Evolutionary conservation across 495 filamentous ascomycete species (phyloP).

Genomic region (Ramalina peruviana): DNA sequence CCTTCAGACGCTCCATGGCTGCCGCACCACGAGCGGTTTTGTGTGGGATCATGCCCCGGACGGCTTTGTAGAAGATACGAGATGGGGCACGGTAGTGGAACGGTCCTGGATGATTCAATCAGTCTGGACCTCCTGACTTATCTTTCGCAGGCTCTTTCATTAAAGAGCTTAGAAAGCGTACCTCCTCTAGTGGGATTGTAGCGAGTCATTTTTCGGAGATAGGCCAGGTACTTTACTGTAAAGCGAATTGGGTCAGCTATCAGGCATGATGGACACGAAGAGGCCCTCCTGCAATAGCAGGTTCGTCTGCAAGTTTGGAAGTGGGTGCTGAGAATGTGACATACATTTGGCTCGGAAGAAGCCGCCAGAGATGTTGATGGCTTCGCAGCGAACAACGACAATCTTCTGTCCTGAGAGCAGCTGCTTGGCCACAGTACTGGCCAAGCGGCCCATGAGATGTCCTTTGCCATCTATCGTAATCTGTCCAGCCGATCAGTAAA

Average conservation of each 20-base stretch:
- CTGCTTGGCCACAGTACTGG: constrained; percentile 98
- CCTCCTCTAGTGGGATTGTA: constrained; percentile 97
- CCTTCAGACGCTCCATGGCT: constrained; percentile 94
- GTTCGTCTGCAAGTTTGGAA: neutral
- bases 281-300: neutral
- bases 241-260: constrained; percentile 23
- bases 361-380: constrained; percentile 98
- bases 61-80: constrained; percentile 99
- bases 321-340: constrained; percentile 27
- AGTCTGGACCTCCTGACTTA: constrained; percentile 14
- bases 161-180: constrained; percentile 27
- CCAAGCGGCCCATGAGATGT: constrained; percentile 97
- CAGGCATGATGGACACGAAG: neutral
- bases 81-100: constrained; percentile 99
- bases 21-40: constrained; percentile 96
- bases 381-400: constrained; percentile 96
- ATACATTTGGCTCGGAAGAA: constrained; percentile 99
- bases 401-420: constrained; percentile 99
- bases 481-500: constrained; percentile 28
- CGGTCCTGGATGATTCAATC: constrained; percentile 49
- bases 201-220: constrained; percentile 98
- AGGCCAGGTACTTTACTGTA: constrained; percentile 98
- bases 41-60: constrained; percentile 99
- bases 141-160: constrained; percentile 5
- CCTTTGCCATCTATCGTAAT: constrained; percentile 99